These are phyloP conservation scores for Taphrina flavorubra DNA, from an alignment of 1,139 yeast genomes.

Conservation along the genomic window DNA sequence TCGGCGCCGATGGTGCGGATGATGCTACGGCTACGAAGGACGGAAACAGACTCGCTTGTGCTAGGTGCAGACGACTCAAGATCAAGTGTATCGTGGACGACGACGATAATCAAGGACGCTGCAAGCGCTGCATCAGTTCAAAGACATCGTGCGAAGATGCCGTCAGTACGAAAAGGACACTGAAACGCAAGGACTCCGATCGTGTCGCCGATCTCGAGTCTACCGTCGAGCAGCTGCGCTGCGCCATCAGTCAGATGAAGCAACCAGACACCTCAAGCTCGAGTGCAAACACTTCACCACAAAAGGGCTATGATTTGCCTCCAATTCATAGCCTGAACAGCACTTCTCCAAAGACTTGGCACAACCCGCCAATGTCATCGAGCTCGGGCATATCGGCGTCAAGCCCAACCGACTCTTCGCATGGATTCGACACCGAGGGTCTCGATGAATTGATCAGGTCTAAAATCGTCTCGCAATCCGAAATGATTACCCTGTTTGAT, in stretches of 20 bases:
- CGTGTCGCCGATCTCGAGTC: slow-evolving; percentile 21
- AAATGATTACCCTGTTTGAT: slow-evolving; percentile 11
- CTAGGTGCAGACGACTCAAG: slow-evolving; percentile 20
- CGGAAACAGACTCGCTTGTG: slow-evolving; percentile 13
- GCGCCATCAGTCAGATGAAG: slow-evolving; percentile 15
- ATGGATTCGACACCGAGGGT: slow-evolving; percentile 4
- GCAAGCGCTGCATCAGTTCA: slow-evolving; percentile 16
- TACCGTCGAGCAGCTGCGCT: slow-evolving; percentile 13
- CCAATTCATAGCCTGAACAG: neutral
- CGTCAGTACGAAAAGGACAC: slow-evolving; percentile 7
- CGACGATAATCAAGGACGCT: neutral
- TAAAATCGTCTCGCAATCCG: slow-evolving; percentile 11
- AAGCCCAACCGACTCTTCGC: neutral
- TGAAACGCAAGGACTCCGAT: slow-evolving; percentile 9
- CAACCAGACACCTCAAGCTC: neutral
- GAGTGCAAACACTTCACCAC: slow-evolving; percentile 2
- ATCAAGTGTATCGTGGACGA: slow-evolving; percentile 12
- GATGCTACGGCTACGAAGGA: slow-evolving; percentile 1
- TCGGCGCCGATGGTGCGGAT: neutral
- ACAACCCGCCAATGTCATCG: neutral
- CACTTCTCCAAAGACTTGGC: slow-evolving; percentile 3
- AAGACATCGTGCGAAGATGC: slow-evolving; percentile 16
- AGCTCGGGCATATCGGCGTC: slow-evolving; percentile 1
- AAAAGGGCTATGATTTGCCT: slow-evolving; percentile 13
- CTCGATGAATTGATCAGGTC: slow-evolving; percentile 20